A percentile compares a stretch with the other conserved stretches of the same genome.
These are phyloP conservation scores for Fusarium penzigii DNA, from an alignment of 2,329 filamentous ascomycete species.

Conservation along the genomic window DNA sequence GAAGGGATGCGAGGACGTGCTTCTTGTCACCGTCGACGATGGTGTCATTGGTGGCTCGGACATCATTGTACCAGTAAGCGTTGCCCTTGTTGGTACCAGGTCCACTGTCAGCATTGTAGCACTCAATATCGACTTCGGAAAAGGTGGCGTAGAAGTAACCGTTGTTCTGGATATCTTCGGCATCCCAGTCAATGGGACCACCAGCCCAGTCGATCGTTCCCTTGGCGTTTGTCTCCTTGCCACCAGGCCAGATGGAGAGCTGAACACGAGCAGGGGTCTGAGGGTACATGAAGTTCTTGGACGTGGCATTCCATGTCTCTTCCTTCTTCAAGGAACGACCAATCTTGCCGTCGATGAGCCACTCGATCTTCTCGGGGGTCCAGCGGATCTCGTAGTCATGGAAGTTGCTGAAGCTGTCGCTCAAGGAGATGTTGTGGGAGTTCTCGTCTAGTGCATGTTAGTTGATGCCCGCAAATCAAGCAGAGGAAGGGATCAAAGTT, in stretches of 20 bases:
- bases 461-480: not conserved
- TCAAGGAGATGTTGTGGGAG: slow-evolving; percentile 66
- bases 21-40: slow-evolving; percentile 73
- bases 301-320: slow-evolving; percentile 83
- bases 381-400: slow-evolving; percentile 95
- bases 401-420: slow-evolving; percentile 73
- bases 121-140: slow-evolving; percentile 76
- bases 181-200: slow-evolving; percentile 80
- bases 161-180: slow-evolving; percentile 74
- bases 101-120: slow-evolving; percentile 65
- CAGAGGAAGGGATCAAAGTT: not conserved
- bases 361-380: slow-evolving; percentile 82
- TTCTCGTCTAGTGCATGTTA: slow-evolving; percentile 63
- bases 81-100: slow-evolving; percentile 70
- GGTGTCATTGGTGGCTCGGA: slow-evolving; percentile 70
- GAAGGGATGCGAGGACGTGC: slow-evolving; percentile 76
- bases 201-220: slow-evolving; percentile 93
- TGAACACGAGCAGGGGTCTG: slow-evolving; percentile 91
- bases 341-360: slow-evolving; percentile 80
- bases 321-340: slow-evolving; percentile 73
- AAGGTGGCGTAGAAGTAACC: slow-evolving; percentile 90
- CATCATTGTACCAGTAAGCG: slow-evolving; percentile 75
- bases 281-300: slow-evolving; percentile 81
- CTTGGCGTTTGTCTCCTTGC: slow-evolving; percentile 72
- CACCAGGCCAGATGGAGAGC: slow-evolving; percentile 95